Conservation (phyloP, 768 basidiomycete species). For the Grammothele lineata region DNA sequence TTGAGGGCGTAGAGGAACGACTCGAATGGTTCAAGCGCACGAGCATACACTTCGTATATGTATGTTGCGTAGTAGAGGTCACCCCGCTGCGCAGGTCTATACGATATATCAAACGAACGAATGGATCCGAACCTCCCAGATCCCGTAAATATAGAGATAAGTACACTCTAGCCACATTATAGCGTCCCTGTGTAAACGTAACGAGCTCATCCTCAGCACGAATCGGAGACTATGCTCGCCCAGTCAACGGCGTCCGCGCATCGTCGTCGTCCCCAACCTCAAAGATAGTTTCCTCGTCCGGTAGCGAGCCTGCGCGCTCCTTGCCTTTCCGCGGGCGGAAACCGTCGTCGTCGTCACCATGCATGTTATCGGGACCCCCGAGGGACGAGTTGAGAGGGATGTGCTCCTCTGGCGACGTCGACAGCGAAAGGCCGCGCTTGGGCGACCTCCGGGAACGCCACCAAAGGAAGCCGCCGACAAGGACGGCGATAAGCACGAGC, state of each 20-base stretch:
- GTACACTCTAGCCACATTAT: too few species aligned
- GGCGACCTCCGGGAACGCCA: slow-evolving; percentile 54
- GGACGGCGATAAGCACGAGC: slow-evolving; percentile 63
- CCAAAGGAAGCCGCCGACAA: slow-evolving; percentile 76
- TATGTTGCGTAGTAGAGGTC: too few species aligned
- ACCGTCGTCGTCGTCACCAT: slow-evolving; percentile 9
- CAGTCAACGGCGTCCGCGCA: slow-evolving; percentile 25
- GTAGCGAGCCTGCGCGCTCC: slow-evolving; percentile 28
- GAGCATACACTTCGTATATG: too few species aligned
- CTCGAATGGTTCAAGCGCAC: too few species aligned
- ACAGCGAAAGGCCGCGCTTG: slow-evolving; percentile 34
- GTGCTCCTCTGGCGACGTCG: slow-evolving; percentile 52
- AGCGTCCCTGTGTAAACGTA: too few species aligned
- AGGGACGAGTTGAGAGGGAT: slow-evolving; percentile 55
- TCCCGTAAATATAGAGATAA: too few species aligned
- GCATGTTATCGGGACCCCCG: slow-evolving; percentile 21
- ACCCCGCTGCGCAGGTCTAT: too few species aligned
- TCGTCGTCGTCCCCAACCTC: slow-evolving; percentile 46
- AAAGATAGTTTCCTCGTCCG: slow-evolving; percentile 36
- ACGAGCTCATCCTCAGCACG: not conserved
- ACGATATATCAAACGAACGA: too few species aligned
- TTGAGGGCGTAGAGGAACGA: too few species aligned
- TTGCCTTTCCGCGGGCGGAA: slow-evolving; percentile 30
- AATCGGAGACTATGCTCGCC: slow-evolving; percentile 15
- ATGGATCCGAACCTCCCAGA: too few species aligned